Base-by-base conservation (phyloP, 2,329 filamentous ascomycete genomes). In the Elsinoe australis region DNA sequence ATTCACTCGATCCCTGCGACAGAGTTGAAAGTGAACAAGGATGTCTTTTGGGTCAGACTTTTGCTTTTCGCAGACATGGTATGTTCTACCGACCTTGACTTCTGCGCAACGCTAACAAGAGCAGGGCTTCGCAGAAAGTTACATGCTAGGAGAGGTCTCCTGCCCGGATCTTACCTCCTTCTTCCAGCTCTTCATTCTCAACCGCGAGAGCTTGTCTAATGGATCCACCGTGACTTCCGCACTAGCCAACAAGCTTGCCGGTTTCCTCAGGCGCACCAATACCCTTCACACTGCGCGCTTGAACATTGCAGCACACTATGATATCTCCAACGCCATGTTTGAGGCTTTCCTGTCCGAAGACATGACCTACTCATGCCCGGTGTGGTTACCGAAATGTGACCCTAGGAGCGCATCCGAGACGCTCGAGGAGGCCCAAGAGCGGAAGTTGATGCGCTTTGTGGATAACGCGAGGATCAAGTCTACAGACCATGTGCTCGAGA, bases 291-390 rank as follows among this genome's bases (percentile, higher is more conserved):
- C 71, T 50, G 76, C 80, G 8, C 71, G 78, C 8, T 68, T 84
- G 34, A 85, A 87, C 59, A 79, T 84, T 46, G 75, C 75, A 2
- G 81, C 82, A 3, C 83, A 87, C 55, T 87, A 87, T 61, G 83
- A 87, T 57, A 83, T 86, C 53, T 81, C 78, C 54, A 87, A 87
- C 58, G 79, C 80, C 50, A 84, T 86, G 79, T 86, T 87, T 56
- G 79, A 80, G 4, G 80, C 82, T 0, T 86, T 86, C 55, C 69
- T 86, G 21, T 84, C 80, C 0, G 71, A 76, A n/a, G 83, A 86
- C 58, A 86, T 87, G 82, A 85, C 82, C 3, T 86, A 85, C 57
- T 85, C 80, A 0, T 85, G 82, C 59, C 77, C 82, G 2, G 79
- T 85, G 42, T 84, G 82, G 81, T 67, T 71, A 35, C 67, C 65